Evolutionary conservation across 1,284 basidiomycete genomes (phyloP).

Genomic region (Boletellus deceptivus): DNA sequence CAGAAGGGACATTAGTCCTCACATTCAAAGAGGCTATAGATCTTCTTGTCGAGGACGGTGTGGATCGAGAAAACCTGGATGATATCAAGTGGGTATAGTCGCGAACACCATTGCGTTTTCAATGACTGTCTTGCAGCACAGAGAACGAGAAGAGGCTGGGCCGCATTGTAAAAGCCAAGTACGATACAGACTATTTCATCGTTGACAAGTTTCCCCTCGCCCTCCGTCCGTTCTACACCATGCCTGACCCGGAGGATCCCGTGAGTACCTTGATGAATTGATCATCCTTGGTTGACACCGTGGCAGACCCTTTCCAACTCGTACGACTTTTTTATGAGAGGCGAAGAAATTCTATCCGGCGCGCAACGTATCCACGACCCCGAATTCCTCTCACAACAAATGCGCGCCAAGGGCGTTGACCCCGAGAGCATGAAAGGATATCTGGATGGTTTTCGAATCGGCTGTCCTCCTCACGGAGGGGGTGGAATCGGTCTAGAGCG

Average conservation of each 20-base stretch:
- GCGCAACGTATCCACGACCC: constrained; percentile 98
- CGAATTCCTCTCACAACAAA: constrained; percentile 76
- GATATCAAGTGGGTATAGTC: constrained; percentile 74
- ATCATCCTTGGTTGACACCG: constrained; percentile 5
- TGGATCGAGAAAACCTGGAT: constrained; percentile 70
- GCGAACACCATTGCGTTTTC: constrained; percentile 2
- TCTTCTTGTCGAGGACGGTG: constrained; percentile 81
- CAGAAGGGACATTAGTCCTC: constrained; percentile 73
- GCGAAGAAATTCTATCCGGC: constrained; percentile 96
- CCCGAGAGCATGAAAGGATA: constrained; percentile 88
- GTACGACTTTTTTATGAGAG: constrained; percentile 99
- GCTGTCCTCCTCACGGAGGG: constrained; percentile 87
- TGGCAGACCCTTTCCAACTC: constrained; percentile 87
- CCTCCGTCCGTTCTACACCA: constrained; percentile 97
- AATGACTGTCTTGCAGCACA: constrained; percentile 52
- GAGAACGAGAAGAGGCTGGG: constrained; percentile 93
- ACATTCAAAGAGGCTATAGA: constrained; percentile 88
- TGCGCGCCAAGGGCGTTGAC: constrained; percentile 80
- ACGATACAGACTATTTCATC: constrained; percentile 96
- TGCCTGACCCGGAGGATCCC: constrained; percentile 89
- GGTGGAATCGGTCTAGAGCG: constrained; percentile 91
- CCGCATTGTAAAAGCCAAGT: constrained; percentile 85
- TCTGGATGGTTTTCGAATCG: constrained; percentile 91
- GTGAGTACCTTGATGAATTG: constrained; percentile 44
- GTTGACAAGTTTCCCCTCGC: constrained; percentile 95